These are phyloP conservation scores for Phytophthora cactorum DNA, from an alignment of 352 stramenopile genomes.

Conservation along the genomic window DNA sequence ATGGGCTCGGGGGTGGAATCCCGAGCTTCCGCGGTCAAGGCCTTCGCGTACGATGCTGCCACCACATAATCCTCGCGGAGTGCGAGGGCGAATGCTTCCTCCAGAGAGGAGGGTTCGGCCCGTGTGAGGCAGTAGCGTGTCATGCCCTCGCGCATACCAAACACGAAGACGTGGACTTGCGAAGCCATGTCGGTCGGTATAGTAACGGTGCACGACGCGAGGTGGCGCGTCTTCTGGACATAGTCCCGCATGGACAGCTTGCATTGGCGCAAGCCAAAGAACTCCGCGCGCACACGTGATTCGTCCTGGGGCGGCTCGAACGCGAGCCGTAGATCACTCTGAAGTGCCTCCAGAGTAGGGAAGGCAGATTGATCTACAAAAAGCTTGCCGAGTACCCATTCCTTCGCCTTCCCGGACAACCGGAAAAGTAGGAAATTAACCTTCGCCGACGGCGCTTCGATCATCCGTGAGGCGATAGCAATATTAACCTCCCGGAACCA, in stretches of 20 bases:
- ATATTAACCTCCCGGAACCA: not conserved
- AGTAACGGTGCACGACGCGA: slow-evolving; percentile 1
- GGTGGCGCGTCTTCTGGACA: not conserved
- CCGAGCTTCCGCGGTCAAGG: too few relatives aligned
- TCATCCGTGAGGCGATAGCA: not conserved
- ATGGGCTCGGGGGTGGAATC: not conserved
- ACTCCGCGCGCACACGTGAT: not conserved
- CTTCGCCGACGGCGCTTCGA: not conserved
- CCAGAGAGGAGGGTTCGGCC: too few relatives aligned
- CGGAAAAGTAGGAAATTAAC: not conserved
- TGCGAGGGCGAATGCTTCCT: too few relatives aligned
- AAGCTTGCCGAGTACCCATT: not conserved
- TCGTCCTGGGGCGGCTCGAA: too few relatives aligned
- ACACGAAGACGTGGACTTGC: not conserved
- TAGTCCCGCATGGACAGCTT: not conserved
- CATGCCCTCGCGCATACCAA: not conserved
- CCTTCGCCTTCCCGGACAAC: not conserved
- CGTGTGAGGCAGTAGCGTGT: not conserved
- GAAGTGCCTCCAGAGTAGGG: too few relatives aligned
- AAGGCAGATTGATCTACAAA: too few relatives aligned
- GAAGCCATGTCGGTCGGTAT: slow-evolving; percentile 9
- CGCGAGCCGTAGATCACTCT: too few relatives aligned
- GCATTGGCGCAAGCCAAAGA: not conserved
- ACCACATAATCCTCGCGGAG: too few relatives aligned
- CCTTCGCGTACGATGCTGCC: too few relatives aligned